phyloP scores from a whole-genome alignment of 805 yeast genomes.

The Ogataea haglerorum region DNA sequence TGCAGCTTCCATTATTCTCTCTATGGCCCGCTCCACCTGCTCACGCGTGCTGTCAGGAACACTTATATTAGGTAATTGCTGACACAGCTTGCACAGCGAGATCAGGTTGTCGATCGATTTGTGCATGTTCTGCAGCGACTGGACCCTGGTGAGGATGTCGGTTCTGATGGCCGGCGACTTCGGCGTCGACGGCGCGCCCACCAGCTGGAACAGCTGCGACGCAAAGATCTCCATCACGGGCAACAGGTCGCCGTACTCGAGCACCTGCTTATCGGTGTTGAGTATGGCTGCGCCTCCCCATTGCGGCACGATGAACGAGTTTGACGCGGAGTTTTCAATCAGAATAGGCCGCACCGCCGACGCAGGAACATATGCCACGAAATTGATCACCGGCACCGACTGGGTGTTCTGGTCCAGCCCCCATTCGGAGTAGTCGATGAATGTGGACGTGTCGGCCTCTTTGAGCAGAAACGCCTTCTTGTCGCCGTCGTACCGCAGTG shows the following conservation, averaged over 20 bases:
- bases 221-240: constrained; percentile 68
- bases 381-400: constrained; percentile 64
- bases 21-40: constrained; percentile 53
- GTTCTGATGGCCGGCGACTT: constrained; percentile 59
- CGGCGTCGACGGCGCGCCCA: constrained; percentile 64
- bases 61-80: constrained; percentile 72
- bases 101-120: constrained; percentile 66
- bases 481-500: constrained; percentile 24
- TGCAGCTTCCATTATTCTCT: constrained; percentile 38
- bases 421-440: constrained; percentile 86
- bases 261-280: constrained; percentile 33
- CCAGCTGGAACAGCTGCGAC: constrained; percentile 65
- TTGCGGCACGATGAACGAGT: constrained; percentile 76
- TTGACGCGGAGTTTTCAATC: constrained; percentile 45
- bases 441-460: constrained; percentile 60
- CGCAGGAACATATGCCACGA: constrained; percentile 64
- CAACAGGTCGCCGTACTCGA: constrained; percentile 45
- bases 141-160: constrained; percentile 61
- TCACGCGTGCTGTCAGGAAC: constrained; percentile 69
- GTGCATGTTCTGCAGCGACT: constrained; percentile 54
- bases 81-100: constrained; percentile 67
- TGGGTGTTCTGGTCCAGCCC: constrained; percentile 48
- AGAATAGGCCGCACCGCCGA: constrained; percentile 43
- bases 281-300: constrained; percentile 78
- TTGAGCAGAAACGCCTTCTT: constrained; percentile 35